These are phyloP conservation scores for Mycena maculata DNA, from an alignment of 768 basidiomycete genomes.

Conservation along the genomic window DNA sequence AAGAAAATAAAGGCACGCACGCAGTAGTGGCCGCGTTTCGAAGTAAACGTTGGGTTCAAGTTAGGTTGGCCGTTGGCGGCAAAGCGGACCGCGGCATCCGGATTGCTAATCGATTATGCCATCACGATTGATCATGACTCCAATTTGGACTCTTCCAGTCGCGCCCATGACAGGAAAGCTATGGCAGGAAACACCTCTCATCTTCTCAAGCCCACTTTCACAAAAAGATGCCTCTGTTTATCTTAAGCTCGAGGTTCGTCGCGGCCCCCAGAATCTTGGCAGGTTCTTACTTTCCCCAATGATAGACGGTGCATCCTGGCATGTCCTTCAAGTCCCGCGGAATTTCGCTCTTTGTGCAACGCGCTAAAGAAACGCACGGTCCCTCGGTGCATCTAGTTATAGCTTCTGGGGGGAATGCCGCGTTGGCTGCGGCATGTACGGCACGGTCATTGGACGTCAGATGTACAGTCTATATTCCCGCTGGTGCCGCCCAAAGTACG, in stretches of 20 bases:
- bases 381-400: constrained; percentile 69
- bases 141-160: not conserved
- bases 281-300: constrained; percentile 6
- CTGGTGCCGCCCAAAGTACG: constrained; percentile 60
- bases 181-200: constrained; percentile 72
- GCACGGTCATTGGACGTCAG: constrained; percentile 63
- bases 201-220: constrained; percentile 71
- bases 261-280: not conserved
- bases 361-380: constrained; percentile 63
- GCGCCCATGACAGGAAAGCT: constrained; percentile 37
- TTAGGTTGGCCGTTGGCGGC: too few species aligned
- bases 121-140: too few species aligned
- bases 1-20: too few species aligned
- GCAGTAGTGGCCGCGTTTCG: too few species aligned
- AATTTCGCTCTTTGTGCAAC: constrained; percentile 69
- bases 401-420: constrained; percentile 58
- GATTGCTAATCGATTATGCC: not conserved
- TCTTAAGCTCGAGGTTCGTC: constrained; percentile 76
- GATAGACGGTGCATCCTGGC: constrained; percentile 76
- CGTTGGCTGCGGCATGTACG: constrained; percentile 57
- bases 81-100: too few species aligned
- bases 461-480: constrained; percentile 78
- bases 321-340: constrained; percentile 85
- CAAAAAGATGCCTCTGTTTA: constrained; percentile 63
- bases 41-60: too few species aligned